Evolutionary conservation across 2,329 filamentous ascomycete species (phyloP).

Genomic region (Diaporthe australafricana): DNA sequence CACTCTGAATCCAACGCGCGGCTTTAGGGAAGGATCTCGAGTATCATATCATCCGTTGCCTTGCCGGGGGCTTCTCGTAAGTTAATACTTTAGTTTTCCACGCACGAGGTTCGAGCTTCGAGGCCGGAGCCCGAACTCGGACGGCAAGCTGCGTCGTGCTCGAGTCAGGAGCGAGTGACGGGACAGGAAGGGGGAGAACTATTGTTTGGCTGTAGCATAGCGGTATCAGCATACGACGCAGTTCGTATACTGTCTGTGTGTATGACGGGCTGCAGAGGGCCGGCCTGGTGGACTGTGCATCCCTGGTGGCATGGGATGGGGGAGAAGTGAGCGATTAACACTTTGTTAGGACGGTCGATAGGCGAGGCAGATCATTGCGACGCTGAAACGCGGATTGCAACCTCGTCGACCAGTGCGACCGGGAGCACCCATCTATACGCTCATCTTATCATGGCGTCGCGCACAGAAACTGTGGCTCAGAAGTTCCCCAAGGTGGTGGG

Average conservation of each 20-base stretch:
- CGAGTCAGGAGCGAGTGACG: not conserved
- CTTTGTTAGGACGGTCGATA: constrained; percentile 1
- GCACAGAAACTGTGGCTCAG: not conserved
- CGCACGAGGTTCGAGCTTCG: not conserved
- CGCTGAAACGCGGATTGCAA: constrained; percentile 26
- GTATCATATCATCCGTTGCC: not conserved
- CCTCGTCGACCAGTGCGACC: constrained; percentile 1
- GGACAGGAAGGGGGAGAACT: not conserved
- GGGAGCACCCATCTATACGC: not conserved
- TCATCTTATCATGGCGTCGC: not conserved
- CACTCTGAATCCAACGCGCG: not conserved
- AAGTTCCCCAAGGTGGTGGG: not conserved
- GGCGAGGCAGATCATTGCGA: constrained; percentile 19
- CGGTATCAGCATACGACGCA: no score
- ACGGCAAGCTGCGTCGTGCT: no score
- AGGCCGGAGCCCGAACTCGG: not conserved
- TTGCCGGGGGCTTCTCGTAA: not conserved
- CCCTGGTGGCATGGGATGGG: not conserved
- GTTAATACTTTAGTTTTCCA: no score
- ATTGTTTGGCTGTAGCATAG: not conserved
- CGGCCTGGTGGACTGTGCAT: not conserved
- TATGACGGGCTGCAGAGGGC: not conserved
- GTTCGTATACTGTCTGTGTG: not conserved
- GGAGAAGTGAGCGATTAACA: not conserved
- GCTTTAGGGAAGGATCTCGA: not conserved